Evolutionary conservation across 2,329 filamentous ascomycete genomes (phyloP).

Genomic region (Aureobasidium subglaciale): DNA sequence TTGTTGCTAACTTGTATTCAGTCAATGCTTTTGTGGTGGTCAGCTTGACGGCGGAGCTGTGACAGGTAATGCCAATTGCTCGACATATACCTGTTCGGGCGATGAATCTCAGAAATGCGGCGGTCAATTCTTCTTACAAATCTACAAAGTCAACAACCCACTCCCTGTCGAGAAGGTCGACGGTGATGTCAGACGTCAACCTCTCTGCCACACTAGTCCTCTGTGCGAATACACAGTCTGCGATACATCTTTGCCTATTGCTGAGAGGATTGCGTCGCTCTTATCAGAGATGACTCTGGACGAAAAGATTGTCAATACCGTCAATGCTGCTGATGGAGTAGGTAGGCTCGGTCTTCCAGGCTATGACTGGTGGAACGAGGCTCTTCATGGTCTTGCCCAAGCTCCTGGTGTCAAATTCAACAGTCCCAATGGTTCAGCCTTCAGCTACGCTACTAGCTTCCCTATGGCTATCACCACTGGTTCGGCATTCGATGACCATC

Average conservation of each 20-base stretch:
- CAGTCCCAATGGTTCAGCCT: slow-evolving; percentile 37
- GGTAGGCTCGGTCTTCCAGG: slow-evolving; percentile 49
- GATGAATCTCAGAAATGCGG: slow-evolving; percentile 5
- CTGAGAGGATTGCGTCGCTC: slow-evolving; percentile 34
- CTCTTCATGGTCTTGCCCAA: slow-evolving; percentile 46
- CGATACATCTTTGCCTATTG: slow-evolving; percentile 34
- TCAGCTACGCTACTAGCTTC: slow-evolving; percentile 57
- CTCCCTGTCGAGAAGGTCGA: slow-evolving; percentile 3
- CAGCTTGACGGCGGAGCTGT: slow-evolving; percentile 1
- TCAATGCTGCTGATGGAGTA: slow-evolving; percentile 42
- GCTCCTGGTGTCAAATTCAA: slow-evolving; percentile 50
- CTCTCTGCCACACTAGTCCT: slow-evolving; percentile 26
- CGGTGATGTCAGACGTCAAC: slow-evolving; percentile 15
- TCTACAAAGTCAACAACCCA: slow-evolving; percentile 1
- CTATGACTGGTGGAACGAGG: slow-evolving; percentile 58
- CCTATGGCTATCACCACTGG: slow-evolving; percentile 57
- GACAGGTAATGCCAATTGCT: neutral
- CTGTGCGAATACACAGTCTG: slow-evolving; percentile 46
- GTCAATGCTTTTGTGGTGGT: slow-evolving; percentile 8
- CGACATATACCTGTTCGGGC: slow-evolving; percentile 7
- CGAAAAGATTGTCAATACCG: slow-evolving; percentile 58
- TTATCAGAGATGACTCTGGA: slow-evolving; percentile 66
- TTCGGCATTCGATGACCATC: slow-evolving; percentile 56
- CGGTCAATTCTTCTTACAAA: slow-evolving; percentile 1
- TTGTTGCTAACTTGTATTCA: neutral